Evolutionary conservation across 2,329 filamentous ascomycete genomes (phyloP).

Genomic region (Hypoxylon sp.): DNA sequence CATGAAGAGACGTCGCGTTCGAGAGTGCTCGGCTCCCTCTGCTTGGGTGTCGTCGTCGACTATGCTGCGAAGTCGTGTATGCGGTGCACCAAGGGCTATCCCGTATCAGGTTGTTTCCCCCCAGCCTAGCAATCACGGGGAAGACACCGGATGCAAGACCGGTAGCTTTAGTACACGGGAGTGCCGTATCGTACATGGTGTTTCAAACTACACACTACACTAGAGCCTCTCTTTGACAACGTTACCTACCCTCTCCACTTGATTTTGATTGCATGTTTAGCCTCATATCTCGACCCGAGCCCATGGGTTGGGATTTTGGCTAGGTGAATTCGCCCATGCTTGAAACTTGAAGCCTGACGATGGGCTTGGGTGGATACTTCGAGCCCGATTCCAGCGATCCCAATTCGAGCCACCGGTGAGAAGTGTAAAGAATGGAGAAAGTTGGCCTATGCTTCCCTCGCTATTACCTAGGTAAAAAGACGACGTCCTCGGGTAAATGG

Average conservation of each 20-base stretch:
- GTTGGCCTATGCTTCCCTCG: background rate
- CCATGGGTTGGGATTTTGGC: slow-evolving; percentile 24
- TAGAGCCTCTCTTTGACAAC: slow-evolving; percentile 3
- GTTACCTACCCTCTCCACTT: slow-evolving; percentile 2
- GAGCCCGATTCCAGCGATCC: slow-evolving; percentile 19
- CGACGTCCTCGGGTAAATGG: slow-evolving; percentile 11
- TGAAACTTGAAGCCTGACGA: background rate
- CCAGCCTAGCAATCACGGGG: slow-evolving; percentile 29
- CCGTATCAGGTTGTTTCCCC: slow-evolving; percentile 11
- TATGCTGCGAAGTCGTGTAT: slow-evolving; percentile 16
- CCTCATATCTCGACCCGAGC: slow-evolving; percentile 23
- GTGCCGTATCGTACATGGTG: slow-evolving; percentile 7
- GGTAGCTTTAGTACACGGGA: slow-evolving; percentile 4
- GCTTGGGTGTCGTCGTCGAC: slow-evolving; percentile 3
- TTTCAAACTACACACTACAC: background rate
- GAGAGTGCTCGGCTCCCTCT: slow-evolving; percentile 12
- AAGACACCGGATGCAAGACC: slow-evolving; percentile 4
- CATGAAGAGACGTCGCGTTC: slow-evolving; percentile 30
- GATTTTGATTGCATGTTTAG: slow-evolving; percentile 6
- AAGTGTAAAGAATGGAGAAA: slow-evolving; percentile 34
- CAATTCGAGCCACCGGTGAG: slow-evolving; percentile 13
- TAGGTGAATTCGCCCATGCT: background rate
- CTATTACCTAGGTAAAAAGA: slow-evolving; percentile 2
- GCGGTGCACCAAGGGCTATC: slow-evolving; percentile 2
- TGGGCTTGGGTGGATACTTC: slow-evolving; percentile 14